phyloP scores from a whole-genome alignment of 2,329 filamentous ascomycete genomes.

The Zymoseptoria brevis region DNA sequence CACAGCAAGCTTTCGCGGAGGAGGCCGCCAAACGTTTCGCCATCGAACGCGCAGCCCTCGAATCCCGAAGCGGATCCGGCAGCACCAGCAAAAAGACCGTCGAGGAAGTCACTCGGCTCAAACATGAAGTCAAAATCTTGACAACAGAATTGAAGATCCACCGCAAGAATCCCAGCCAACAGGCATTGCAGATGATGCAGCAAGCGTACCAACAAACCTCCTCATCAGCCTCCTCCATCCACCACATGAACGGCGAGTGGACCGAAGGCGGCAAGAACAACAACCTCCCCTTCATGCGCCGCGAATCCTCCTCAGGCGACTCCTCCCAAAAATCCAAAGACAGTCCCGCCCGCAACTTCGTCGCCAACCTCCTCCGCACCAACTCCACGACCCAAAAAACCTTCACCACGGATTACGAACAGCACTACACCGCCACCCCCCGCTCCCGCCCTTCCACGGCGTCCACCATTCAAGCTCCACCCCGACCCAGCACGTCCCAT shows the following conservation, averaged over 20 bases:
- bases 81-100: conserved; percentile 34
- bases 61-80: conserved; percentile 16
- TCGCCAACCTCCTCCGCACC: conserved; percentile 48
- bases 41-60: conserved; percentile 26
- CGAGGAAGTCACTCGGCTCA: conserved; percentile 52
- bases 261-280: not conserved
- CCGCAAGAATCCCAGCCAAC: conserved; percentile 31
- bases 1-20: conserved; percentile 29
- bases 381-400: conserved; percentile 35
- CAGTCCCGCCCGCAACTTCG: conserved; percentile 35
- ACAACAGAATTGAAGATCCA: conserved; percentile 61
- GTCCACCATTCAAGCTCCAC: conserved; percentile 1
- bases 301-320: conserved; percentile 14
- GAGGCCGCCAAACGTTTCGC: conserved; percentile 14
- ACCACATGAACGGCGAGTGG: not conserved
- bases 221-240: not conserved
- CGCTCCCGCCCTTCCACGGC: not conserved
- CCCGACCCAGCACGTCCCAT: conserved; percentile 1
- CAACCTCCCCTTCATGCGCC: conserved; percentile 15
- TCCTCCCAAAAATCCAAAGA: conserved; percentile 5
- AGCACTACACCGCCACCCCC: conserved; percentile 7
- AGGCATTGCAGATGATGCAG: conserved; percentile 28
- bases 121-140: conserved; percentile 52
- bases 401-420: not conserved
- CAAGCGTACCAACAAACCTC: conserved; percentile 15